Evolutionary conservation across 805 yeast genomes (phyloP).

Genomic region (Candida methanosorbosa): DNA sequence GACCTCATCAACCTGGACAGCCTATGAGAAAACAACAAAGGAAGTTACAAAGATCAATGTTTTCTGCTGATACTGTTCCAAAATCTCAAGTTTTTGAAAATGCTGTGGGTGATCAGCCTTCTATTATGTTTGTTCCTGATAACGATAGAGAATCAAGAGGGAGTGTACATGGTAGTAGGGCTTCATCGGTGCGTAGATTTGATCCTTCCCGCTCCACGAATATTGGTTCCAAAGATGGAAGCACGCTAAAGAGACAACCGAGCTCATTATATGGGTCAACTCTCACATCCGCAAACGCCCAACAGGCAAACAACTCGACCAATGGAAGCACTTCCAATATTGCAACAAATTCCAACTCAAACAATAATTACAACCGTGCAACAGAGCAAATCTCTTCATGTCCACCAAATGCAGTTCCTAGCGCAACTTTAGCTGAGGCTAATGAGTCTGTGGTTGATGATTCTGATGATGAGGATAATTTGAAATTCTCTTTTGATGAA

Average conservation of each 20-base stretch:
- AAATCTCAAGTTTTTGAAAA: conserved; percentile 58
- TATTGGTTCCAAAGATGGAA: not conserved
- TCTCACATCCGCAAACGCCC: not conserved
- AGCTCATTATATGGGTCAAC: no score
- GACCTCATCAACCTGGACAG: not conserved
- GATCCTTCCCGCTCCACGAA: not conserved
- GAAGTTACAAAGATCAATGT: conserved; percentile 43
- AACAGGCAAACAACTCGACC: not conserved
- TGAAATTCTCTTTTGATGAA: conserved; percentile 55
- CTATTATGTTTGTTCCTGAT: conserved; percentile 52
- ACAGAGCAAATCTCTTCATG: not conserved
- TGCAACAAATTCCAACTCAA: not conserved
- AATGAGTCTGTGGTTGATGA: not conserved
- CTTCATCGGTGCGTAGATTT: conserved; percentile 1
- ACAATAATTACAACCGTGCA: not conserved
- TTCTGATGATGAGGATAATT: conserved; percentile 8
- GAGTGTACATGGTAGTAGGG: not conserved
- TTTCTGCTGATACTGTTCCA: conserved; percentile 67
- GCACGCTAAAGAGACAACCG: not conserved
- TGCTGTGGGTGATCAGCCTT: conserved; percentile 59
- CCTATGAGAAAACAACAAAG: conserved; percentile 4
- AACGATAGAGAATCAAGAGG: conserved; percentile 11
- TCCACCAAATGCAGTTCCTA: not conserved
- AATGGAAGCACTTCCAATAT: not conserved
- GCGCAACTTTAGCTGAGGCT: not conserved